phyloP scores from a whole-genome alignment of 2,329 filamentous ascomycete genomes.

The Aspergillus novofumigatus region DNA sequence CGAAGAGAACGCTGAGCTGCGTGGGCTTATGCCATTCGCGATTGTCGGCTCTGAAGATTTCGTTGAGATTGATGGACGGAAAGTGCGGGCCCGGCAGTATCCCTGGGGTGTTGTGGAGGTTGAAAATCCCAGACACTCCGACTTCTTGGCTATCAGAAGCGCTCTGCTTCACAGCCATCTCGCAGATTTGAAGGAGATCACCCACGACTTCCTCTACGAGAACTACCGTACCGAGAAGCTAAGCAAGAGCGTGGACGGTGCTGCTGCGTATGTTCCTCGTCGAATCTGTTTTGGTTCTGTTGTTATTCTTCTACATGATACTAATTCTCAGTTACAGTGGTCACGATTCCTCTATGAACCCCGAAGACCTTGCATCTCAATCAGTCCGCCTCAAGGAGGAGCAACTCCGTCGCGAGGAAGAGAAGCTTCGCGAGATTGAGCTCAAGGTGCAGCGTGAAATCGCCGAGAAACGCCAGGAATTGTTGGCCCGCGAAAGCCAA shows the following conservation, averaged over 20 bases:
- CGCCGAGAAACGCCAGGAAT: slow-evolving; percentile 99
- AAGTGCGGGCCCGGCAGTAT: slow-evolving; percentile 93
- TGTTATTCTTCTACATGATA: background rate
- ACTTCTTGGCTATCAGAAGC: slow-evolving; percentile 95
- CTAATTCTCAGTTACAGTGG: slow-evolving; percentile 23
- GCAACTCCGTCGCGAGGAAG: slow-evolving; percentile 96
- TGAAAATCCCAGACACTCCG: slow-evolving; percentile 97
- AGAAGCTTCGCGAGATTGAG: slow-evolving; percentile 99
- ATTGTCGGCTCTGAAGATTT: slow-evolving; percentile 97
- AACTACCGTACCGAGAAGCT: slow-evolving; percentile 99
- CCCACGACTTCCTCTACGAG: slow-evolving; percentile 98
- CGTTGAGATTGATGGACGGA: slow-evolving; percentile 87
- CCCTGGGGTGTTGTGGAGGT: slow-evolving; percentile 99
- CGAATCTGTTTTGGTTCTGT: background rate
- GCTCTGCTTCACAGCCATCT: slow-evolving; percentile 96
- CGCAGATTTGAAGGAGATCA: slow-evolving; percentile 98
- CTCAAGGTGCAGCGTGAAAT: slow-evolving; percentile 99
- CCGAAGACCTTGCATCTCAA: slow-evolving; percentile 92
- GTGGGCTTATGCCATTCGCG: slow-evolving; percentile 97
- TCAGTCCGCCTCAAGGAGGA: slow-evolving; percentile 99
- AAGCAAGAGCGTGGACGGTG: slow-evolving; percentile 95
- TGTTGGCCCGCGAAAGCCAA: slow-evolving; percentile 95
- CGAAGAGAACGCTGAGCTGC: slow-evolving; percentile 96
- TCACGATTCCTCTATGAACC: slow-evolving; percentile 87
- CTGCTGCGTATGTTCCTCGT: slow-evolving; percentile 67